Base-by-base conservation (phyloP, 106 monocot species). In the Gastrodia elata region DNA sequence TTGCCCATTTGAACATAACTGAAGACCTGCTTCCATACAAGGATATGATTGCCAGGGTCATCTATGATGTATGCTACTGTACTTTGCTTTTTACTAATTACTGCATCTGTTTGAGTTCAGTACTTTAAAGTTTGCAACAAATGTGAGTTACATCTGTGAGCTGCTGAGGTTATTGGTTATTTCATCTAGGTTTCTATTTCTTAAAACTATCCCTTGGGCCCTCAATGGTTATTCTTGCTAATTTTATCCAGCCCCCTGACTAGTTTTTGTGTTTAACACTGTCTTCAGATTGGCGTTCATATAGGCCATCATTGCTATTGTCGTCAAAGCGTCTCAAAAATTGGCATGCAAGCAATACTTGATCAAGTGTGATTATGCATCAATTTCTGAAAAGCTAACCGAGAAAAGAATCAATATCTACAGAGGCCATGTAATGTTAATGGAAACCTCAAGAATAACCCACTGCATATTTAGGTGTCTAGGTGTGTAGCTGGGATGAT, bases 1-100 rank as follows among this genome's bases (percentile, higher is more conserved):
- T 98, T 76, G 98, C 91, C 24, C 98, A 98, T 84, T 77, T 98
- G 44, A 98, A 98, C 71, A 88, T 98, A 80, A 26, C 84, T 52
- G 82, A 83, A 56, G 91, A 91, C 9, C 83, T 93, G 68, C 84
- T 93, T 73, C 80, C 83, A 2, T 91, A 87, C 77, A 98, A 98
- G 81, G 76, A 91, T 73, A 76, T 91, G 64, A 98, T 93, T 80
- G 98, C 93, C 28, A 88, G 71, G 75, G 91, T 98, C 44, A 98
- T 98, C 46, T 93, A 80, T 91, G 98, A 98, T 87, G 98, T 98
- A 98, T 39, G 92, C 78, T 18, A 61, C 5, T 15, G 70, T 73
- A 30, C 18, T 33, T 74, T 20, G 69, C 9, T 67, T 37, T 37
- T 37, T 40, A 10, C 30, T 69, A 39, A 39, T 13, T 8, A 8